These are phyloP conservation scores for Prinsepia uniflora DNA, from an alignment of 306 rosid species.

Conservation along the genomic window DNA sequence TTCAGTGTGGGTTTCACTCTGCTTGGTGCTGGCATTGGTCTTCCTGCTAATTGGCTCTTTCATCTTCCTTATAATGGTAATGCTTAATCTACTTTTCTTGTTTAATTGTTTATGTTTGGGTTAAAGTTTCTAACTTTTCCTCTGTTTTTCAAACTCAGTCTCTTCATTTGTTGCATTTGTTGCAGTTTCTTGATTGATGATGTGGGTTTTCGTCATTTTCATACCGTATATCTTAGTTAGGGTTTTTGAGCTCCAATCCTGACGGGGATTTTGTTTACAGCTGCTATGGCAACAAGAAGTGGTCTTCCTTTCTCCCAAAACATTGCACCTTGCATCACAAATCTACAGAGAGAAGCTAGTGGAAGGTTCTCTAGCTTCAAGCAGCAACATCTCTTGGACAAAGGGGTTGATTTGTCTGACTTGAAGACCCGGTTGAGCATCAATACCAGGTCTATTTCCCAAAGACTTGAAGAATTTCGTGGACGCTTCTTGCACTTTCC, in stretches of 20 bases:
- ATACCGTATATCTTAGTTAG: not conserved
- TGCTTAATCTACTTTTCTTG: too few species aligned
- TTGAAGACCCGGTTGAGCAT: conserved; percentile 43
- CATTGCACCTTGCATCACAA: conserved; percentile 39
- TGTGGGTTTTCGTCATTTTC: conserved; percentile 14
- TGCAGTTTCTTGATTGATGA: not conserved
- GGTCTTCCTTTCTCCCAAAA: conserved; percentile 30
- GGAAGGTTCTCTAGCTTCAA: conserved; percentile 42
- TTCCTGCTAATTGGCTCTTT: conserved; percentile 60
- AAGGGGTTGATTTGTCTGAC: conserved; percentile 43
- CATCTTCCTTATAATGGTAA: conserved; percentile 61
- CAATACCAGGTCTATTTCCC: conserved; percentile 36
- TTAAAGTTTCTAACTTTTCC: not conserved
- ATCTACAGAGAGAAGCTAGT: conserved; percentile 55
- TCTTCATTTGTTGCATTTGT: not conserved
- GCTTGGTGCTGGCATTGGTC: conserved; percentile 79
- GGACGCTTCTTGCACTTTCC: conserved; percentile 39
- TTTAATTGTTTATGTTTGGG: too few species aligned
- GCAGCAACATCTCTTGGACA: conserved; percentile 40
- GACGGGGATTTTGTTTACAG: conserved; percentile 31
- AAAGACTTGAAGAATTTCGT: conserved; percentile 41
- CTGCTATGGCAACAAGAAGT: conserved; percentile 48
- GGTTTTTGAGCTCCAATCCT: conserved; percentile 9
- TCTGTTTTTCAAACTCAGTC: too few species aligned
- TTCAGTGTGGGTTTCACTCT: conserved; percentile 80